Evolutionary conservation across 2,329 filamentous ascomycete species (phyloP), one percentile per base, ranked within the genome.

Genomic region (Ophiosphaerella herpotricha): DNA sequence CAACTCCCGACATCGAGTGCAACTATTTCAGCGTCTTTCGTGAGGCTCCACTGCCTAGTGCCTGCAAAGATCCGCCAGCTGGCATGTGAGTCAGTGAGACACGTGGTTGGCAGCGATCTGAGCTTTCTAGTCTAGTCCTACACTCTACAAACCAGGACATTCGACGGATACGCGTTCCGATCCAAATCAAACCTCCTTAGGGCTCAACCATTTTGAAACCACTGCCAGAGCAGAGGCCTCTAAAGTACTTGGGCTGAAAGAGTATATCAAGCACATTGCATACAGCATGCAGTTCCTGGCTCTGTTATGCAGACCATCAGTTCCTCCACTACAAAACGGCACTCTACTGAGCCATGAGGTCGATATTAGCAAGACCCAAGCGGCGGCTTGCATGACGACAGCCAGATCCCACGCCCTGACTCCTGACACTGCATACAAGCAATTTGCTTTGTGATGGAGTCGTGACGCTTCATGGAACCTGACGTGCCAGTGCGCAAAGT

Each of bases 1-100:
- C 45, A 57, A 61, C 48, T 57, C 54, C 62, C 62, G 61, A 60
- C 33, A 21, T 21, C 18, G 18, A 39, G 32, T 53, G 44, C 52
- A 59, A 48, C 54, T 38, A 50, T 48, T 47, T 60, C 58, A 61
- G 62, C 57, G 59, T 64, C 59, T 39, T 54, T 54, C 46, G 37
- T 38, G 39, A 48, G 47, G 54, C 43, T 43, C 59, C 62, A 64
- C 60, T 50, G 35, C 42, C 42, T 50, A 48, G 50, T 39, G 40
- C 42, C 33, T 36, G 34, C 50, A 13, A 52, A 42, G 48, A 50
- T 53, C 62, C 59, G 61, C 54, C 49, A 35, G 48, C 43, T 37
- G 48, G 52, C 60, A 62, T 57, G 57, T 62, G 37, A 55, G 54
- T 45, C 39, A 46, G 40, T 46, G 38, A 34, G 48, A 47, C 60